Evolutionary conservation across 345 rosid species (phyloP).

Genomic region (Aquilaria sinensis): DNA sequence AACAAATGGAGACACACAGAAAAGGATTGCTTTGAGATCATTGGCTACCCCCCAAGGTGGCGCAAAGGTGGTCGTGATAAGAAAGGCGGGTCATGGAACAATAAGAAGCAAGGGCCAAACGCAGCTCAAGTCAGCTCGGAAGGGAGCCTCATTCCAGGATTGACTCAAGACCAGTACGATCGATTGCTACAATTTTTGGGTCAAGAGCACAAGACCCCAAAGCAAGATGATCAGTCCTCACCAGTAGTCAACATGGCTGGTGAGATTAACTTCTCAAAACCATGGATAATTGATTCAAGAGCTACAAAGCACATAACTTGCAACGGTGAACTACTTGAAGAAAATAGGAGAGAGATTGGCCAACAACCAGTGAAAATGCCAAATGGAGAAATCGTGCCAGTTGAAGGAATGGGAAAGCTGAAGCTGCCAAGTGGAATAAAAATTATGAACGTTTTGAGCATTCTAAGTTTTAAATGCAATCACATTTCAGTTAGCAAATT

Average conservation of each 20-base stretch:
- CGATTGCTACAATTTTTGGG: not conserved
- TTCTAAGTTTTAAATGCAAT: not conserved
- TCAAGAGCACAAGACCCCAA: not conserved
- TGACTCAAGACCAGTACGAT: not conserved
- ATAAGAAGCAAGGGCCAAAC: no score
- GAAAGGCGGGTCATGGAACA: no score
- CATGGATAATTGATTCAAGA: not conserved
- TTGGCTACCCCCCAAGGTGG: no score
- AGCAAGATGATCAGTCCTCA: not conserved
- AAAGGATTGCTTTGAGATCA: no score
- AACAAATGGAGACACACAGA: no score
- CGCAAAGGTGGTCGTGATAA: no score
- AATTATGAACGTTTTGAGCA: not conserved
- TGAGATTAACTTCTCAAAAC: not conserved
- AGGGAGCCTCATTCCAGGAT: no score
- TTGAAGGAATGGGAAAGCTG: not conserved
- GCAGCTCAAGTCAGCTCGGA: no score
- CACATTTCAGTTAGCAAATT: no score
- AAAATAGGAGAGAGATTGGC: not conserved
- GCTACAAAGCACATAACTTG: not conserved
- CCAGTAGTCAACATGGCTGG: not conserved
- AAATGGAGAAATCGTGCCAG: not conserved
- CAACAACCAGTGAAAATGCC: not conserved
- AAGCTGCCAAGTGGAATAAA: not conserved
- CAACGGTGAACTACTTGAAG: not conserved